These are phyloP conservation scores for Eucalyptus camaldulensis DNA, from an alignment of 345 rosid genomes.

Conservation along the genomic window DNA sequence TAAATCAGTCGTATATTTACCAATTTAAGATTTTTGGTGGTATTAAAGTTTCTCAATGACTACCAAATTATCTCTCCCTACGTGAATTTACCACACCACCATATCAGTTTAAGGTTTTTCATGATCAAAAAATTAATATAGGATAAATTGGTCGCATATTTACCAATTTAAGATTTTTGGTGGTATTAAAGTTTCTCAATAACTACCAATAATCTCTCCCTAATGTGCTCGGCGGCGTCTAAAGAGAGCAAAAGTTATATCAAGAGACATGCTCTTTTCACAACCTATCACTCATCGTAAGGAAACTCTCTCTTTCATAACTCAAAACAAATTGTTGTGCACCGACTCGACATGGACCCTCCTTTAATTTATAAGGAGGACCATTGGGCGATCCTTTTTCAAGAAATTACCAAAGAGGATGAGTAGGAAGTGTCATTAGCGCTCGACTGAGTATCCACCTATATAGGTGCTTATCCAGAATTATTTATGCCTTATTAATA, in stretches of 20 bases:
- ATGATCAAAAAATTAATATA: too few relatives aligned
- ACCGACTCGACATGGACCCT: background rate
- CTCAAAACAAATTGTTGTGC: background rate
- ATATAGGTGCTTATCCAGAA: background rate
- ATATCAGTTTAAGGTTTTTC: too few relatives aligned
- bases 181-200: too few relatives aligned
- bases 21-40: too few relatives aligned
- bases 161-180: too few relatives aligned
- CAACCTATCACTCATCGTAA: background rate
- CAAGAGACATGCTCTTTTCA: background rate
- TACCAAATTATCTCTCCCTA: too few relatives aligned
- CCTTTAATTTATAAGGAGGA: background rate
- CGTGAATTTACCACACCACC: too few relatives aligned
- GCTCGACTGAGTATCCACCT: background rate
- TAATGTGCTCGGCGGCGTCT: background rate
- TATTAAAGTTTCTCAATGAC: too few relatives aligned
- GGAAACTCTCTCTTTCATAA: background rate
- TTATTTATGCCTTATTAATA: background rate
- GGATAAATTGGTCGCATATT: too few relatives aligned
- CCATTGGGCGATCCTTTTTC: too few relatives aligned
- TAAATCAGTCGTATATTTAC: too few relatives aligned
- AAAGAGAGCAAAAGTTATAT: background rate
- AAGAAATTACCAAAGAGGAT: too few relatives aligned
- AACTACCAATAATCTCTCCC: background rate
- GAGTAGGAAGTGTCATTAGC: background rate